These are phyloP conservation scores for Cryptosporidium parvum DNA, from an alignment of 169 alveolate species.

Conservation along the genomic window DNA sequence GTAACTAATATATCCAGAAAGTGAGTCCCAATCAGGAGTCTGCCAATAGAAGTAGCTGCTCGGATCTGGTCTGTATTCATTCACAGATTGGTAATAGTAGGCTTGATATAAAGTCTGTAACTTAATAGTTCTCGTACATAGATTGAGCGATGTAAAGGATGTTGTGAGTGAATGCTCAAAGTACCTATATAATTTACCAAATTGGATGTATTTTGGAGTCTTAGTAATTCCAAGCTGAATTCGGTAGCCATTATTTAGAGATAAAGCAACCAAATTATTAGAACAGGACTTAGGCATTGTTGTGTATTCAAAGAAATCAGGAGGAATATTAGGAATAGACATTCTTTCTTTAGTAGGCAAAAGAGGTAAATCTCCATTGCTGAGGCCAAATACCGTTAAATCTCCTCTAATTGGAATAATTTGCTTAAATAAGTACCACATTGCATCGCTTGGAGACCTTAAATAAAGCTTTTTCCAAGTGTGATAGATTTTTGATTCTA, in stretches of 20 bases:
- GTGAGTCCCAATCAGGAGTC: constrained; percentile 52
- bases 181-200: constrained; percentile 52
- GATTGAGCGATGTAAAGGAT: constrained; percentile 37
- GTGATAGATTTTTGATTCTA: constrained; percentile 15
- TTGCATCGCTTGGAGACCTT: constrained; percentile 53
- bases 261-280: constrained; percentile 57
- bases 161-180: constrained; percentile 35
- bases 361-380: constrained; percentile 62
- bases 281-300: constrained; percentile 55
- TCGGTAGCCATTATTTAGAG: constrained; percentile 38
- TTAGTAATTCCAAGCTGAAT: constrained; percentile 51
- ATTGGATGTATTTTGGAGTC: constrained; percentile 44
- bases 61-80: constrained; percentile 70
- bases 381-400: constrained; percentile 44
- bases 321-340: constrained; percentile 50
- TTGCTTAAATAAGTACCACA: constrained; percentile 56
- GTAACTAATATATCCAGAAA: constrained; percentile 47
- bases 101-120: constrained; percentile 50
- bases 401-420: constrained; percentile 62
- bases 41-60: constrained; percentile 63
- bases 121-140: constrained; percentile 59
- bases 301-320: constrained; percentile 64
- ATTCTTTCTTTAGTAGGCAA: constrained; percentile 32
- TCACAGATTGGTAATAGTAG: constrained; percentile 25
- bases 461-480: constrained; percentile 36